These are phyloP conservation scores for Erysimum cheiranthoides DNA, from an alignment of 345 rosid species.

Conservation along the genomic window DNA sequence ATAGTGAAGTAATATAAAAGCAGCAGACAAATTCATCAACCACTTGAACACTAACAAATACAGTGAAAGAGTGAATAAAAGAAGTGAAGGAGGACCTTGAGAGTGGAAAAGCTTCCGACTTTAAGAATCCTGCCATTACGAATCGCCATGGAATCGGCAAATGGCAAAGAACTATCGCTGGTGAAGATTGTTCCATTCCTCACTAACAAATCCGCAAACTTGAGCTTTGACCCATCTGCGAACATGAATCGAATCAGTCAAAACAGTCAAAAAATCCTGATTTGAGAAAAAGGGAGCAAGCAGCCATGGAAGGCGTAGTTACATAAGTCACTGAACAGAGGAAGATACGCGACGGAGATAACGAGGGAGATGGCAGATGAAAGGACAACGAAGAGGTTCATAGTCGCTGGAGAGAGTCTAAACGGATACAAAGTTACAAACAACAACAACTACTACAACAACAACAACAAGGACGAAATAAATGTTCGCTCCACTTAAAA, in stretches of 20 bases:
- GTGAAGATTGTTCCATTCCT: constrained; percentile 85
- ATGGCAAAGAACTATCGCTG: constrained; percentile 63
- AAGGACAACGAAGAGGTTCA: constrained; percentile 48
- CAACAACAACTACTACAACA: neutral
- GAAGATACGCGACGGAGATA: constrained; percentile 49
- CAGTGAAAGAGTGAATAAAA: neutral
- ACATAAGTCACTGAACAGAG: constrained; percentile 49
- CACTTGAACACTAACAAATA: constrained; percentile 1
- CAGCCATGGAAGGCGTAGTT: neutral
- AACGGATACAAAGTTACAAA: neutral
- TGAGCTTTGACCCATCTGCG: constrained; percentile 62
- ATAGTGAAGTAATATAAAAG: neutral
- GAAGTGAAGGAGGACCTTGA: constrained; percentile 55
- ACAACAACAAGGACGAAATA: neutral
- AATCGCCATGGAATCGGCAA: constrained; percentile 83
- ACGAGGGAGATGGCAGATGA: constrained; percentile 53
- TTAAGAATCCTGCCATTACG: constrained; percentile 72
- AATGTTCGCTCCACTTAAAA: neutral
- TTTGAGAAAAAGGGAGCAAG: neutral
- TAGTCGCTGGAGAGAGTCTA: constrained; percentile 28
- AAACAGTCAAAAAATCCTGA: neutral
- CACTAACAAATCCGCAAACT: constrained; percentile 66
- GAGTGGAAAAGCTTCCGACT: constrained; percentile 67
- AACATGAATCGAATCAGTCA: constrained; percentile 18
- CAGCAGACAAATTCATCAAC: neutral